Conservation (phyloP, 2,329 filamentous ascomycete genomes). For the Cercospora brassicicola region DNA sequence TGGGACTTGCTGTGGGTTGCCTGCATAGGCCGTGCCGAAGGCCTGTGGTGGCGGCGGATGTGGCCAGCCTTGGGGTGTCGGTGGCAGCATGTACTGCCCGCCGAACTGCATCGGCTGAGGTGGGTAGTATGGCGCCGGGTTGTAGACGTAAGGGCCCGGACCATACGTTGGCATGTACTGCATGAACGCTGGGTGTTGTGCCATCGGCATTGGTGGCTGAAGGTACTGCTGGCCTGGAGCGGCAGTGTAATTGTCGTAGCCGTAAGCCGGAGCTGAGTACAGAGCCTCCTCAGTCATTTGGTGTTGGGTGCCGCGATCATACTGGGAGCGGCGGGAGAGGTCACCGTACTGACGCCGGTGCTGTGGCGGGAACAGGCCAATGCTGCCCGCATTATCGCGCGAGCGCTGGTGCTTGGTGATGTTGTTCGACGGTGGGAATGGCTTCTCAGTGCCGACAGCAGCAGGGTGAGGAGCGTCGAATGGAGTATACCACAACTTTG, state of each 20-base stretch:
- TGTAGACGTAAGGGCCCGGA: not conserved
- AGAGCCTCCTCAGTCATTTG: constrained; percentile 37
- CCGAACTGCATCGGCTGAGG: not conserved
- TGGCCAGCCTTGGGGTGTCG: not conserved
- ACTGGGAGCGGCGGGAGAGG: constrained; percentile 73
- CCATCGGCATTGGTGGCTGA: not conserved
- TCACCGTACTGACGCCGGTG: constrained; percentile 67
- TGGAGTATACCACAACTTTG: constrained; percentile 69
- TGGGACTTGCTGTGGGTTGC: not conserved
- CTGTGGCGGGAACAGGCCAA: constrained; percentile 83
- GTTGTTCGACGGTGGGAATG: constrained; percentile 79
- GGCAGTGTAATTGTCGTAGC: constrained; percentile 11
- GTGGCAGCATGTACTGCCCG: not conserved
- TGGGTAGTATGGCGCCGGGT: not conserved
- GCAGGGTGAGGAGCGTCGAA: constrained; percentile 40
- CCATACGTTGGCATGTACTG: not conserved
- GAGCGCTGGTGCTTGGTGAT: constrained; percentile 83
- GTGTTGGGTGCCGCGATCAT: constrained; percentile 70
- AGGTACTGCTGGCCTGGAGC: not conserved
- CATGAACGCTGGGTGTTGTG: not conserved
- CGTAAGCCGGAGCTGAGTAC: constrained; percentile 10
- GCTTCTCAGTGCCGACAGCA: constrained; percentile 68
- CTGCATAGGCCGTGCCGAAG: not conserved
- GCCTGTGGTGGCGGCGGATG: not conserved
- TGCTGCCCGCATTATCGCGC: constrained; percentile 80